Evolutionary conservation across 768 basidiomycete genomes (phyloP).

Genomic region (Trametes cubensis): DNA sequence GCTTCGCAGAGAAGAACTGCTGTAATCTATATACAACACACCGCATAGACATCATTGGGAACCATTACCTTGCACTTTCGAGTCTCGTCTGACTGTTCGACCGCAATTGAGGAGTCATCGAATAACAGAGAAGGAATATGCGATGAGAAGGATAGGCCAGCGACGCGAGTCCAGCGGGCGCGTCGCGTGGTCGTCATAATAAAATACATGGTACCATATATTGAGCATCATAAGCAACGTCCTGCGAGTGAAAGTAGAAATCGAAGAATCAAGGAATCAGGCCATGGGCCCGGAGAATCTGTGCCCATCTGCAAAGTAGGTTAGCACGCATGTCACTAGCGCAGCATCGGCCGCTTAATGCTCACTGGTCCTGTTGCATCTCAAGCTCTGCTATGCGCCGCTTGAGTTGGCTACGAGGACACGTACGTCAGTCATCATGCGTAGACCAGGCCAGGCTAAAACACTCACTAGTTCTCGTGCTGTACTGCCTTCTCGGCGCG

Average conservation of each 20-base stretch:
- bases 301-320: constrained; percentile 57
- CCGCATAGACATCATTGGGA: constrained; percentile 7
- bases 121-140: too few species aligned
- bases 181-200: neutral
- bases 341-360: constrained; percentile 24
- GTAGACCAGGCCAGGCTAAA: constrained; percentile 17
- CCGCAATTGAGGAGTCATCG: too few species aligned
- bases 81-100: too few species aligned
- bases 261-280: constrained; percentile 42
- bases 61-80: neutral
- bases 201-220: constrained; percentile 10
- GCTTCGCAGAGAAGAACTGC: constrained; percentile 3
- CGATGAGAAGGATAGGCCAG: neutral
- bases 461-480: constrained; percentile 76
- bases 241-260: neutral
- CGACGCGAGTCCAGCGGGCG: neutral
- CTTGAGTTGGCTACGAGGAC: constrained; percentile 59
- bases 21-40: constrained; percentile 13
- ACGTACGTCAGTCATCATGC: neutral
- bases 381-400: constrained; percentile 70
- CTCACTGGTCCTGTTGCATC: constrained; percentile 80
- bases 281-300: constrained; percentile 54
- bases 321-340: constrained; percentile 11
- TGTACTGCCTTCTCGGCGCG: constrained; percentile 71
- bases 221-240: constrained; percentile 11